A percentile compares a stretch with the other conserved stretches of the same genome.
Evolutionary conservation across 768 basidiomycete genomes (phyloP).

Genomic region (Phylloporus sp.): DNA sequence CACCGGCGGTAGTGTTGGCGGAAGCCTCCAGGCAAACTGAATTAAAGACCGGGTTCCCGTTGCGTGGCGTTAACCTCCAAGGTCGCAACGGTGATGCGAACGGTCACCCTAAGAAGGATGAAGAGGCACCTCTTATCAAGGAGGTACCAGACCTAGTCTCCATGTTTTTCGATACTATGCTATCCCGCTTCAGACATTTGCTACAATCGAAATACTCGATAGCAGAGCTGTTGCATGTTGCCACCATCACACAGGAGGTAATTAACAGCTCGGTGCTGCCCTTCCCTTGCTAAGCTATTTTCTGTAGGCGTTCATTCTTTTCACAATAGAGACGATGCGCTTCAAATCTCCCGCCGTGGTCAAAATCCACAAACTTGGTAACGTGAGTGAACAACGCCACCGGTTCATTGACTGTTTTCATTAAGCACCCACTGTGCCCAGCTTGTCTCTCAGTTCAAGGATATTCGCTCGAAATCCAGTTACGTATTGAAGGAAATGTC

Average conservation of each 20-base stretch:
- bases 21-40: conserved; percentile 72
- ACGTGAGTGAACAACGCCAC: conserved; percentile 40
- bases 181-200: conserved; percentile 44
- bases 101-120: conserved; percentile 59
- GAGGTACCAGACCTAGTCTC: conserved; percentile 53
- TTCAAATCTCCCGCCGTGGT: conserved; percentile 68
- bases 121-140: conserved; percentile 61
- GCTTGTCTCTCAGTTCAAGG: conserved; percentile 66
- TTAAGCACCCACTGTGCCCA: conserved; percentile 25
- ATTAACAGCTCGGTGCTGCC: background rate
- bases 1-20: conserved; percentile 61
- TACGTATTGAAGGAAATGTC: conserved; percentile 57
- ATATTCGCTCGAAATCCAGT: conserved; percentile 49
- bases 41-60: conserved; percentile 61
- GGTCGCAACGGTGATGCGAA: conserved; percentile 29
- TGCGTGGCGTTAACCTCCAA: conserved; percentile 55
- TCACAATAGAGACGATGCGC: conserved; percentile 62
- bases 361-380: conserved; percentile 69
- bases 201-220: conserved; percentile 38
- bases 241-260: conserved; percentile 73
- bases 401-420: background rate
- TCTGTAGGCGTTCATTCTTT: conserved; percentile 63
- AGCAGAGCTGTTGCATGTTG: conserved; percentile 64
- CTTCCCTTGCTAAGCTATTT: background rate
- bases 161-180: conserved; percentile 60